Conservation (phyloP, 495 filamentous ascomycete genomes). For the Aspergillus cristatus region DNA sequence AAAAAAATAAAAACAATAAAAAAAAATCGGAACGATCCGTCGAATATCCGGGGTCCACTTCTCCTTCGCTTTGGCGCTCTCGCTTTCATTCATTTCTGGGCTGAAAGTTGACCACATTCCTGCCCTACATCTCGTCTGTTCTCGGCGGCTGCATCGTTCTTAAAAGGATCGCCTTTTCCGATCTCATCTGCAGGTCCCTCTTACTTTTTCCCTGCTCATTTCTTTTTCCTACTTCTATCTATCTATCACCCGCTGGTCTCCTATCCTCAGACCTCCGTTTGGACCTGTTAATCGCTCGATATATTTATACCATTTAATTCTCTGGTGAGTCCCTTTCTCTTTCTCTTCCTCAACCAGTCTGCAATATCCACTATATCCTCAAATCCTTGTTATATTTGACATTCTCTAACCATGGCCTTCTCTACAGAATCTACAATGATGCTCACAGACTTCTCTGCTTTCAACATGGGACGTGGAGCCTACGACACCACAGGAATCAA, state of each 20-base stretch:
- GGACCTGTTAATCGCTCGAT: too few species aligned
- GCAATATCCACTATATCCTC: not conserved
- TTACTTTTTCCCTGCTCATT: too few species aligned
- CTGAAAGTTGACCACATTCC: constrained; percentile 30
- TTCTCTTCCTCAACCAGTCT: not conserved
- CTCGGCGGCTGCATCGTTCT: constrained; percentile 27
- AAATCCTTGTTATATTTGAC: not conserved
- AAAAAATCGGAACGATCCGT: constrained; percentile 17
- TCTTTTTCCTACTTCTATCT: too few species aligned
- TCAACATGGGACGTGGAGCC: constrained; percentile 51
- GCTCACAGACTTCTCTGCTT: constrained; percentile 34
- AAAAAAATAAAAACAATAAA: constrained; percentile 14
- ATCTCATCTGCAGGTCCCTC: constrained; percentile 31
- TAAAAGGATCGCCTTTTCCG: constrained; percentile 31
- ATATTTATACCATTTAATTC: not conserved
- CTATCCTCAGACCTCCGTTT: not conserved
- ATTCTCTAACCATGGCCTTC: constrained; percentile 24
- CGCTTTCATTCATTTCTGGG: constrained; percentile 16
- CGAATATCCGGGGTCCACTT: constrained; percentile 13
- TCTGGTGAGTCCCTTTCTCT: not conserved
- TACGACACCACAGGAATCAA: constrained; percentile 53
- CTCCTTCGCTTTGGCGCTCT: constrained; percentile 12
- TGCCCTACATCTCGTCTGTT: constrained; percentile 34
- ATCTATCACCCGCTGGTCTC: not conserved
- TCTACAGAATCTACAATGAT: constrained; percentile 41